Conservation (phyloP, 2,329 filamentous ascomycete genomes). For the Neonectria hederae region DNA sequence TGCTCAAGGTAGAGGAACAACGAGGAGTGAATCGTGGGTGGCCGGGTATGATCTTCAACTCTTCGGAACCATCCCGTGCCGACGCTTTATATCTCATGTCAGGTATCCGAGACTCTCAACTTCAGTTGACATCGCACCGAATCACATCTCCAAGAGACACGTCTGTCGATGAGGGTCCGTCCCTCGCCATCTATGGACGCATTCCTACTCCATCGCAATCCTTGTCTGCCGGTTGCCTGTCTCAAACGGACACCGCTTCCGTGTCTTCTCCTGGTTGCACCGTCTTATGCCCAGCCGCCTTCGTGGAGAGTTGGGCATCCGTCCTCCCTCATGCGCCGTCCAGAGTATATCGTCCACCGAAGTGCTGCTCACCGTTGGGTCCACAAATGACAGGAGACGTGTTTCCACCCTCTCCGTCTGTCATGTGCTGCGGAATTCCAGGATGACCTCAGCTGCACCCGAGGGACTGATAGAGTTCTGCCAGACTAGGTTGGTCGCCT, state of each 20-base stretch:
- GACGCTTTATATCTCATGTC: conserved; percentile 39
- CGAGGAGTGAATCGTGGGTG: conserved; percentile 27
- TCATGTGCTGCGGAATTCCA: conserved; percentile 33
- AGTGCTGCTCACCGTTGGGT: conserved; percentile 8
- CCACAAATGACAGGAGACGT: conserved; percentile 42
- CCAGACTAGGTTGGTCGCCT: conserved; percentile 18
- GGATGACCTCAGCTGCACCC: conserved; percentile 39
- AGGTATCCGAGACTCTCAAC: conserved; percentile 39
- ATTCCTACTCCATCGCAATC: conserved; percentile 22
- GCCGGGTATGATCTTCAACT: conserved; percentile 30
- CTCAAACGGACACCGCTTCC: conserved; percentile 29
- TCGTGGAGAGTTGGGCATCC: conserved; percentile 37
- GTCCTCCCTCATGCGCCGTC: conserved; percentile 28
- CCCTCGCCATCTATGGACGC: conserved; percentile 22
- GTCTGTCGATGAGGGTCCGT: conserved; percentile 37
- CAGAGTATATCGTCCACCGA: conserved; percentile 14
- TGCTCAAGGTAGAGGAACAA: conserved; percentile 27
- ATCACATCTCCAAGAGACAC: conserved; percentile 39
- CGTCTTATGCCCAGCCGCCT: conserved; percentile 34
- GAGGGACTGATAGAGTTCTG: conserved; percentile 24
- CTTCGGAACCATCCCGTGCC: conserved; percentile 29
- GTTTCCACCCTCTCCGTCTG: conserved; percentile 35
- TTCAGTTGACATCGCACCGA: conserved; percentile 28
- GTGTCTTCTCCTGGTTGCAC: conserved; percentile 31
- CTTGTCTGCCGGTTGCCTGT: conserved; percentile 26